Conservation (phyloP, 345 rosid genomes). For the Aquilaria yunnanensis region DNA sequence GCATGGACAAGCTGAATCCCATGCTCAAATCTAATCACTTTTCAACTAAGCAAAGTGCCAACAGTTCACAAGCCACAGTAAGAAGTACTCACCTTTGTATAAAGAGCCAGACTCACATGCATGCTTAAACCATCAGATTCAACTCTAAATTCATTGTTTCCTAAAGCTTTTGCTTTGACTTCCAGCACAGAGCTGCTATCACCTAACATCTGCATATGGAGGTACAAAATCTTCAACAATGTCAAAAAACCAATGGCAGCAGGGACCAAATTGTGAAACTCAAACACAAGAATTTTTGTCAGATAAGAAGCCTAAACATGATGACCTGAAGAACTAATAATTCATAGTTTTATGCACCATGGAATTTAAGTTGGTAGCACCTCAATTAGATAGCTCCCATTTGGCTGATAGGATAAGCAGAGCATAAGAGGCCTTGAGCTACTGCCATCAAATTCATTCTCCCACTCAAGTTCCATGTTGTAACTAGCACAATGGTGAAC, state of each 20-base stretch:
- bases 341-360: constrained; percentile 7
- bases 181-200: constrained; percentile 30
- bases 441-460: constrained; percentile 41
- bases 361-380: constrained; percentile 23
- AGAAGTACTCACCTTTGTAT: constrained; percentile 47
- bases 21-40: too few species aligned
- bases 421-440: constrained; percentile 38
- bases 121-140: constrained; percentile 52
- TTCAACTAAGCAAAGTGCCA: too few species aligned
- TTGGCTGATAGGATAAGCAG: constrained; percentile 39
- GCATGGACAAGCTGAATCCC: neutral
- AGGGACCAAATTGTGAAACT: neutral
- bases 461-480: constrained; percentile 70
- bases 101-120: constrained; percentile 51
- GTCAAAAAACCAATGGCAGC: constrained; percentile 6
- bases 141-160: constrained; percentile 48
- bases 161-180: constrained; percentile 45
- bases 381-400: constrained; percentile 67
- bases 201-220: constrained; percentile 43
- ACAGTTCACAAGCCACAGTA: too few species aligned
- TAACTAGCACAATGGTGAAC: constrained; percentile 60
- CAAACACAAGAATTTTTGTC: neutral
- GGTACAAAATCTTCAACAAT: constrained; percentile 6
- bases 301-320: constrained; percentile 5
- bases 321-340: constrained; percentile 3